Conservation (phyloP, 441 rosid species). For the Sinapis alba region DNA sequence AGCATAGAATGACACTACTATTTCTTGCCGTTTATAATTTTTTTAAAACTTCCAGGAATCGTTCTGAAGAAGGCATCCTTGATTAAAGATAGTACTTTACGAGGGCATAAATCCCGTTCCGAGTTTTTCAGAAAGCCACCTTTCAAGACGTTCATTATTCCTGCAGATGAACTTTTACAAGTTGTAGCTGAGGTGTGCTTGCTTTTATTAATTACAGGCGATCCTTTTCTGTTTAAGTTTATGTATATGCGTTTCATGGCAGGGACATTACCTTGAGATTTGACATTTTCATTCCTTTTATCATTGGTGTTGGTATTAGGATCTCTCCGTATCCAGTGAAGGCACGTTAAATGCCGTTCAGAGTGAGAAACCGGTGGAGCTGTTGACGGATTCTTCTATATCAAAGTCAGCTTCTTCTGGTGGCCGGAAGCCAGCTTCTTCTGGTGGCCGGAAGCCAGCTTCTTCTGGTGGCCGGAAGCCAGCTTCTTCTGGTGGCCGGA, state of each 20-base stretch:
- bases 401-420: too few species aligned
- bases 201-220: conserved; percentile 7
- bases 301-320: conserved; percentile 48
- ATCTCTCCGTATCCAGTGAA: conserved; percentile 70
- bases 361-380: conserved; percentile 60
- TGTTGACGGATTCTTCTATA: conserved; percentile 77
- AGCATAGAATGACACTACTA: conserved; percentile 4
- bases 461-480: too few species aligned
- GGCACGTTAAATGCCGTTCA: conserved; percentile 58
- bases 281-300: conserved; percentile 21
- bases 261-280: conserved; percentile 19
- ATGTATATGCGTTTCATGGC: conserved; percentile 18
- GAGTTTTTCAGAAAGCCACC: conserved; percentile 78
- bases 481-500: too few species aligned
- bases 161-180: conserved; percentile 89
- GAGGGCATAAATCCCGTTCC: too few species aligned
- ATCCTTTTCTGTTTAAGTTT: neutral
- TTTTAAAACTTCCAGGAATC: conserved; percentile 60
- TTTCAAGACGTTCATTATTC: conserved; percentile 67
- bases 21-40: conserved; percentile 20
- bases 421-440: too few species aligned
- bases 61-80: conserved; percentile 88
- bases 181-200: conserved; percentile 81
- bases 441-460: too few species aligned
- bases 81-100: conserved; percentile 63